Base-by-base conservation (phyloP, 2,329 filamentous ascomycete genomes). In the Claviceps sp. region DNA sequence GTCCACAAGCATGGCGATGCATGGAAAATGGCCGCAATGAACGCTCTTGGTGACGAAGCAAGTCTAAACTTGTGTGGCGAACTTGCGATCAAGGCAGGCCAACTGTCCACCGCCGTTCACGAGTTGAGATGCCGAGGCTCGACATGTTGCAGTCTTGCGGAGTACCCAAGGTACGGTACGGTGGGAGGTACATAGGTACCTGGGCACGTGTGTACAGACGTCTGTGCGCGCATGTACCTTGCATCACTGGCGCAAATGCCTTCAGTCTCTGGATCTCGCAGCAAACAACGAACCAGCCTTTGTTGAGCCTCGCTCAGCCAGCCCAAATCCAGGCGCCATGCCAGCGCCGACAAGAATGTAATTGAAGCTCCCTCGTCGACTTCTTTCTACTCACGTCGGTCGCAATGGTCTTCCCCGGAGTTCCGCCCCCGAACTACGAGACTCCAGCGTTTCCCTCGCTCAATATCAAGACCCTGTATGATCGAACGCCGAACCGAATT, bases 401-500 rank as follows among this genome's bases (percentile, higher is more conserved):
- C 39, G 17, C 47, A 39, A 54, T 58, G 57, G 14, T 52, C 11
- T 43, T 40, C 43, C 52, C 46, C 8, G 51, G 50, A 39, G 26
- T 50, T n/a, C 71, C 73, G 41, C 76, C 76, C 16, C 49, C 61
- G 13, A 58, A 57, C 64, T 93, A 95, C 70, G 65, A 68, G 26
- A 78, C 79, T 22, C 89, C 89, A 19, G 65, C 72, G 4, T 96
- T 94, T 64, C 89, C 89, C 1, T 87, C 86, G 40, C 81, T 96
- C 55, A 89, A 89, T 70, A 85, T 87, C 78, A 82, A 85, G 38
- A 65, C 63, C 24, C 73, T 82, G 13, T 66, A 71, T 57, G 68
- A 72, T 54, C 57, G 62, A 47, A 68, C 64, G 39, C 39, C 66
- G 54, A 70, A 76, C 45, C 69, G 66, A 56, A 57, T 55, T 48